Evolutionary conservation across 306 rosid species (phyloP).

Genomic region (Citrullus mucosospermus): DNA sequence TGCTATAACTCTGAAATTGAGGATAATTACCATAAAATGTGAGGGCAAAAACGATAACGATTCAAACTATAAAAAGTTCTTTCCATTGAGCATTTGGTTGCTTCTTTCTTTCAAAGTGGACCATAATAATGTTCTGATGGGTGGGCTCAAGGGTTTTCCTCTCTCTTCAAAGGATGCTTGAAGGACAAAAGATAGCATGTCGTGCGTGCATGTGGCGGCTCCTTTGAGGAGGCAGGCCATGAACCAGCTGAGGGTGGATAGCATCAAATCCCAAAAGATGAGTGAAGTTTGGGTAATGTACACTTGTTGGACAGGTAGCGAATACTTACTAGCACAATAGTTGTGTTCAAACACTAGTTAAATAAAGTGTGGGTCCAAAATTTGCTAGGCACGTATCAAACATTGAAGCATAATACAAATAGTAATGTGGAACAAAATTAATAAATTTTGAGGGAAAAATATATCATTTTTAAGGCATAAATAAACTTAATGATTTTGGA

Average conservation of each 20-base stretch:
- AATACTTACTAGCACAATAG: no score
- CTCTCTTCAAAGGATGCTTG: background rate
- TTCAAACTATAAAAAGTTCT: background rate
- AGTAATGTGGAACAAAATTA: background rate
- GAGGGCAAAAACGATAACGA: background rate
- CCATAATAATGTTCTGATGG: background rate
- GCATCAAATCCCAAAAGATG: background rate
- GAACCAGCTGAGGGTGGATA: background rate
- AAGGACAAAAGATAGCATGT: background rate
- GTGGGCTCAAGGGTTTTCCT: background rate
- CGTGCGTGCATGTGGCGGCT: background rate
- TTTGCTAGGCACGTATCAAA: no score
- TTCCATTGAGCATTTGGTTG: background rate
- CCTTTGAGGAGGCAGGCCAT: background rate
- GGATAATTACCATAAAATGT: background rate
- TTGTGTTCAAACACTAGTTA: no score
- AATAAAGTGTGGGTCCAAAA: no score
- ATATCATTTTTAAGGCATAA: no score
- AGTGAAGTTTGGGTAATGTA: background rate
- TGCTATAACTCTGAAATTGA: background rate
- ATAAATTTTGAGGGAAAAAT: no score
- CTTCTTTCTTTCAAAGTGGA: background rate
- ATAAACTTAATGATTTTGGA: no score
- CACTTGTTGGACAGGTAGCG: no score
- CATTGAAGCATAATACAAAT: no score